Conservation (phyloP, 768 basidiomycete species). For the Pisolithus marmoratus region DNA sequence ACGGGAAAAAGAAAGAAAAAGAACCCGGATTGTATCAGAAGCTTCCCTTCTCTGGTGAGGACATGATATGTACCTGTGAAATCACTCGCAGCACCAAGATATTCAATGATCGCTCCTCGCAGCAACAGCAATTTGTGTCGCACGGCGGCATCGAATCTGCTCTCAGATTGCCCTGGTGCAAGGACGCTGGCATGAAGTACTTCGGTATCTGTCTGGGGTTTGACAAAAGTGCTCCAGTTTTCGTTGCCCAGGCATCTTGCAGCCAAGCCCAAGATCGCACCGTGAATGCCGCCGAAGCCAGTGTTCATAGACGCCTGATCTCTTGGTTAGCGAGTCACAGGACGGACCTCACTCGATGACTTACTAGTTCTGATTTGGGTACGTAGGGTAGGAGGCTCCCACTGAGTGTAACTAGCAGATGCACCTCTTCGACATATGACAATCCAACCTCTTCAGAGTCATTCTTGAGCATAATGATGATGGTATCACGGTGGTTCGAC, state of each 20-base stretch:
- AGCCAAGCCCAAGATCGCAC: slow-evolving; percentile 68
- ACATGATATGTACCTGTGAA: slow-evolving; percentile 47
- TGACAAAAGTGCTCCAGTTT: slow-evolving; percentile 50
- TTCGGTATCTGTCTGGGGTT: slow-evolving; percentile 65
- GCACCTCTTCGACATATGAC: slow-evolving; percentile 70
- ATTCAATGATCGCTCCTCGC: slow-evolving; percentile 56
- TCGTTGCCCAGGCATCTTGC: slow-evolving; percentile 62
- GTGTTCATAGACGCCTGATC: slow-evolving; percentile 53
- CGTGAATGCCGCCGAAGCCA: slow-evolving; percentile 83
- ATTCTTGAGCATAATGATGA: slow-evolving; percentile 77
- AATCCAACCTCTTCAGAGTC: slow-evolving; percentile 57
- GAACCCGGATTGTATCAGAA: not conserved
- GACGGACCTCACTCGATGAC: slow-evolving; percentile 17
- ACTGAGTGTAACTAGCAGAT: slow-evolving; percentile 72
- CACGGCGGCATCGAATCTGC: slow-evolving; percentile 57
- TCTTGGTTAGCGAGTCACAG: not conserved
- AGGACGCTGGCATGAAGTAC: slow-evolving; percentile 45
- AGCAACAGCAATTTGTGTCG: slow-evolving; percentile 51
- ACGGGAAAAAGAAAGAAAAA: not conserved
- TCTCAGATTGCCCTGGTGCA: slow-evolving; percentile 49
- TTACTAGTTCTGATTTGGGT: slow-evolving; percentile 72
- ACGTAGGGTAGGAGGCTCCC: slow-evolving; percentile 63
- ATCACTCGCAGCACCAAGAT: slow-evolving; percentile 66
- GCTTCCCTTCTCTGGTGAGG: too few species aligned
- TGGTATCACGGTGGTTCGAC: slow-evolving; percentile 74